Conservation (phyloP, 2,329 filamentous ascomycete genomes). For the Cladorrhinum sp. region DNA sequence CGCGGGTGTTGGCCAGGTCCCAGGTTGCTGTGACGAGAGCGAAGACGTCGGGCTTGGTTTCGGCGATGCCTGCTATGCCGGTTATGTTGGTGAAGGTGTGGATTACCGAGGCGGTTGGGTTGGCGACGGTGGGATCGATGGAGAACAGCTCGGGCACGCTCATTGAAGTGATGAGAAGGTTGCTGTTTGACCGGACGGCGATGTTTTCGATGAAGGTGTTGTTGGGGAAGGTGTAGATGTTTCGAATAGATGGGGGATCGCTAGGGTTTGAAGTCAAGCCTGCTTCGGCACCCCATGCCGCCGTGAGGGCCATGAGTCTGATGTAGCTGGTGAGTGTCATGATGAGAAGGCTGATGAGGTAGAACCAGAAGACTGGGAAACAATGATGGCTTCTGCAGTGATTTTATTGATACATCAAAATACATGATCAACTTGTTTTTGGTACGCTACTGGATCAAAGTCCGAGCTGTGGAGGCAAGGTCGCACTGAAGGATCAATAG, state of each 20-base stretch:
- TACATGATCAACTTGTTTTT: background rate
- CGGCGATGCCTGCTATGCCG: slow-evolving; percentile 23
- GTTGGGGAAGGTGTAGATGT: slow-evolving; percentile 19
- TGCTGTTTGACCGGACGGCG: slow-evolving; percentile 22
- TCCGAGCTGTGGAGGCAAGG: background rate
- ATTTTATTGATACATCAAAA: background rate
- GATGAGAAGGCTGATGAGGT: background rate
- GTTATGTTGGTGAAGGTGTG: slow-evolving; percentile 22
- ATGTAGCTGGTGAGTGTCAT: background rate
- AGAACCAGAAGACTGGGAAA: background rate
- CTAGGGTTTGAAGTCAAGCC: background rate
- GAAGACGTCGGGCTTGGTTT: slow-evolving; percentile 22
- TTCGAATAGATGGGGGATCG: slow-evolving; percentile 4
- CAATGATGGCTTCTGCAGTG: background rate
- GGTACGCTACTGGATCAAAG: background rate
- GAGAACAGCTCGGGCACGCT: slow-evolving; percentile 14
- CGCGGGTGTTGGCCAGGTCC: slow-evolving; percentile 17
- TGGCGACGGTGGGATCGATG: slow-evolving; percentile 18
- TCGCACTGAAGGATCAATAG: background rate
- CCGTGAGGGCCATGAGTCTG: background rate
- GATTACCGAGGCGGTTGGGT: slow-evolving; percentile 15
- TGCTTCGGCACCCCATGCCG: background rate
- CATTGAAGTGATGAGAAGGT: slow-evolving; percentile 21
- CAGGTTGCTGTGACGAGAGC: slow-evolving; percentile 18
- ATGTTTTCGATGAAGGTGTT: slow-evolving; percentile 27